phyloP scores from a whole-genome alignment of 1,284 basidiomycete genomes.

The Earliella scabrosa region DNA sequence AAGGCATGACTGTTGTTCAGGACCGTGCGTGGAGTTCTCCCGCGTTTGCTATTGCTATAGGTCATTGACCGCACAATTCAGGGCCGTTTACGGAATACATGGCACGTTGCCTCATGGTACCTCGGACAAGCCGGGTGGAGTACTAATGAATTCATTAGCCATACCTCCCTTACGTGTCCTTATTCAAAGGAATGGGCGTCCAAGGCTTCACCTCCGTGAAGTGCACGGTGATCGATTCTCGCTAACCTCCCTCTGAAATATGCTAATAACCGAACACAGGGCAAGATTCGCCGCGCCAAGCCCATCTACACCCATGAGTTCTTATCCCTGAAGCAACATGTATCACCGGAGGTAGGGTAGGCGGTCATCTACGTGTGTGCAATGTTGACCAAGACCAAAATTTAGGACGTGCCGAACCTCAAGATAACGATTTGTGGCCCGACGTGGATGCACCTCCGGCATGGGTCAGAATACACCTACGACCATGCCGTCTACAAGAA shows the following conservation, averaged over 20 bases:
- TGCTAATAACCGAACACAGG: no score
- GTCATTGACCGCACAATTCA: neutral
- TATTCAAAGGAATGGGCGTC: slow-evolving; percentile 47
- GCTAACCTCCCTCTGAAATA: no score
- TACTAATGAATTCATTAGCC: slow-evolving; percentile 32
- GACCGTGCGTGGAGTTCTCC: slow-evolving; percentile 45
- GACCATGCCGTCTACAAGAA: slow-evolving; percentile 60
- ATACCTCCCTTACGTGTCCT: slow-evolving; percentile 51
- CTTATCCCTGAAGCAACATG: slow-evolving; percentile 56
- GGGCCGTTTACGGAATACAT: slow-evolving; percentile 17
- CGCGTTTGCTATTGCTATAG: slow-evolving; percentile 4
- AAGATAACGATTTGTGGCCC: slow-evolving; percentile 79
- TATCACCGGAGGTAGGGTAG: slow-evolving; percentile 50
- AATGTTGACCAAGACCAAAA: neutral
- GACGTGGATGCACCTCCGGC: slow-evolving; percentile 76
- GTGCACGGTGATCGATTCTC: slow-evolving; percentile 55
- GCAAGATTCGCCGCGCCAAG: slow-evolving; percentile 63
- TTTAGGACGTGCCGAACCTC: slow-evolving; percentile 62
- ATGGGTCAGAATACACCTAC: slow-evolving; percentile 62
- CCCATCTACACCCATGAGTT: slow-evolving; percentile 68
- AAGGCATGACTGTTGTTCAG: slow-evolving; percentile 60
- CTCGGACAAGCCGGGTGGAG: neutral
- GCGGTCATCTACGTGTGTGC: neutral
- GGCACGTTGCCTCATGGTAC: neutral
- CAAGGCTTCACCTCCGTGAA: slow-evolving; percentile 49